phyloP scores from a whole-genome alignment of 305 asterid genomes.

The Rubia peregrina region DNA sequence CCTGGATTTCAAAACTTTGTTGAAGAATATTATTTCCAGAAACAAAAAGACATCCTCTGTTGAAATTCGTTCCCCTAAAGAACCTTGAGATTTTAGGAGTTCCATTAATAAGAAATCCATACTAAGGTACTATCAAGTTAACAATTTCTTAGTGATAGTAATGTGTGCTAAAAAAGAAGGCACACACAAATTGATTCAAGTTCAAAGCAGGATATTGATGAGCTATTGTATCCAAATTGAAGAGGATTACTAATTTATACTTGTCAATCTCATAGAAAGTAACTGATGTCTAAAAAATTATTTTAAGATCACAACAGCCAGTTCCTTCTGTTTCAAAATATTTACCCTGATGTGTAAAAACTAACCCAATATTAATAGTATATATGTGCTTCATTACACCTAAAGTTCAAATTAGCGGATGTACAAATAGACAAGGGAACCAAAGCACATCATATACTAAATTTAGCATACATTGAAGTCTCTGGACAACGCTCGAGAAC shows the following conservation, averaged over 20 bases:
- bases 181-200: background rate
- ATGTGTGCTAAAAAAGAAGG: background rate
- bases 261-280: background rate
- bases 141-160: background rate
- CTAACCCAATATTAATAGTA: background rate
- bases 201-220: background rate
- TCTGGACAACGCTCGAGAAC: constrained; percentile 77
- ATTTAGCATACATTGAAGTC: constrained; percentile 62
- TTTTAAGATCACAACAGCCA: background rate
- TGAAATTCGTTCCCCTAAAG: background rate
- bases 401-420: background rate
- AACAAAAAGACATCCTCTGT: background rate
- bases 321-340: background rate
- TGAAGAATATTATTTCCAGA: background rate
- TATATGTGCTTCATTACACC: background rate
- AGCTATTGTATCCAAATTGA: background rate
- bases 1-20: constrained; percentile 4
- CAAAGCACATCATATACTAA: background rate
- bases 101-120: background rate
- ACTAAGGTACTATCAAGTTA: background rate
- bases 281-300: background rate
- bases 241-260: background rate
- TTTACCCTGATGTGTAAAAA: background rate
- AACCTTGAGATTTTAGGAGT: background rate
- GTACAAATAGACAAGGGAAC: background rate